Conservation (phyloP, 805 yeast species). For the Starmerella geochares region DNA sequence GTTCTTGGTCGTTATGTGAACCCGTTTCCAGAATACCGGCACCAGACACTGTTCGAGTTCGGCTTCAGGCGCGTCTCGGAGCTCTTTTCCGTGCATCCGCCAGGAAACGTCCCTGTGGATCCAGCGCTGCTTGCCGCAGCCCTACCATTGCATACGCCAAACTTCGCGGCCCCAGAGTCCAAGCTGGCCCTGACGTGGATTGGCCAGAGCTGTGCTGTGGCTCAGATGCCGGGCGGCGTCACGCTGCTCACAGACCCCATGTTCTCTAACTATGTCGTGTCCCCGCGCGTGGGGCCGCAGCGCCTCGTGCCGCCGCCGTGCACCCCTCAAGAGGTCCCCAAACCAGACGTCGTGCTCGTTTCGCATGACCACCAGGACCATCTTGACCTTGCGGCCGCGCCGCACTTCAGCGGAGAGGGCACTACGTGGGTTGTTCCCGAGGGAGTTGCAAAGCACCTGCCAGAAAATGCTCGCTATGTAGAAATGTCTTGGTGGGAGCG, state of each 20-base stretch:
- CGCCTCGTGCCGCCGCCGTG: constrained; percentile 75
- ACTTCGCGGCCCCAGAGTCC: constrained; percentile 30
- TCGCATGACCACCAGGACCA: constrained; percentile 97
- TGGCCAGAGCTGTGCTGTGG: constrained; percentile 78
- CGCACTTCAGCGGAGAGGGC: constrained; percentile 34
- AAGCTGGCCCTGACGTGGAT: constrained; percentile 69
- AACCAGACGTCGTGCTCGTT: constrained; percentile 63
- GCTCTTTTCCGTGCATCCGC: constrained; percentile 47
- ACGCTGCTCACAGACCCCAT: constrained; percentile 80
- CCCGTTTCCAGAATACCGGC: constrained; percentile 82
- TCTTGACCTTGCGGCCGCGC: constrained; percentile 54
- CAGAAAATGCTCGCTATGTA: constrained; percentile 44
- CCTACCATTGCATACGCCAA: constrained; percentile 55
- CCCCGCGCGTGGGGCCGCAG: constrained; percentile 63
- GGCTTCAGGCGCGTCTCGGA: constrained; percentile 62
- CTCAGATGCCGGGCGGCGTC: constrained; percentile 55
- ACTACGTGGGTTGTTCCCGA: constrained; percentile 79
- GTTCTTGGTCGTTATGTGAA: constrained; percentile 66
- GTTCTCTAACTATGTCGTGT: constrained; percentile 55
- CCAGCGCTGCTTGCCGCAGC: constrained; percentile 40
- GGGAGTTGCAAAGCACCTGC: constrained; percentile 57
- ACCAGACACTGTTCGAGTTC: constrained; percentile 83
- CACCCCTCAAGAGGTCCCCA: constrained; percentile 49
- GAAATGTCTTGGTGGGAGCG: constrained; percentile 94
- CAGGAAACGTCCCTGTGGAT: constrained; percentile 51